These are phyloP conservation scores for Larix kaempferi DNA, from an alignment of 75 land plant genomes.

Conservation along the genomic window DNA sequence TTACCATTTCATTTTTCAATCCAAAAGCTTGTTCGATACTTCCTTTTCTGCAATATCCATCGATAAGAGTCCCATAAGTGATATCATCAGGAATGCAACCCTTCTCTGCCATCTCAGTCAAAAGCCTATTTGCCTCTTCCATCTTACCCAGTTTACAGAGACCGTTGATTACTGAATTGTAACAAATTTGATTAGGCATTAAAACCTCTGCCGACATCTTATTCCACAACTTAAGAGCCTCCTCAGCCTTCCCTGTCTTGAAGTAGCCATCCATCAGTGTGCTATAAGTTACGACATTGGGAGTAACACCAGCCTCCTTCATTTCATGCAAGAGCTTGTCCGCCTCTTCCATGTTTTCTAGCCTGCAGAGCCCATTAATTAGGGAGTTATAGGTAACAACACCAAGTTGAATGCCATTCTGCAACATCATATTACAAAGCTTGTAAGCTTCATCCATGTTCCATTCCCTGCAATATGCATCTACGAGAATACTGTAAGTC, in stretches of 20 bases:
- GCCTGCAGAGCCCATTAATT: conserved; percentile 42
- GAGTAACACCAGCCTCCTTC: conserved; percentile 40
- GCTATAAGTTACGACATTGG: conserved; percentile 47
- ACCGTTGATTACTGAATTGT: conserved; percentile 45
- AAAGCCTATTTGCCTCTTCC: conserved; percentile 37
- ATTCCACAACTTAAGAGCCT: conserved; percentile 50
- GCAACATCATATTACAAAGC: conserved; percentile 44
- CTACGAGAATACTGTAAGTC: conserved; percentile 48
- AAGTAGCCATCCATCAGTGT: conserved; percentile 53
- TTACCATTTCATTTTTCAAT: conserved; percentile 44
- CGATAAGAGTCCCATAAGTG: conserved; percentile 55
- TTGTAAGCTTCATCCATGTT: conserved; percentile 31
- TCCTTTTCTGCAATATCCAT: conserved; percentile 57
- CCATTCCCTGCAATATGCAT: conserved; percentile 51
- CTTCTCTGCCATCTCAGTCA: conserved; percentile 40
- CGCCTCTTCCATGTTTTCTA: conserved; percentile 37
- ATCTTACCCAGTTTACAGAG: conserved; percentile 44
- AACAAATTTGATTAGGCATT: conserved; percentile 24
- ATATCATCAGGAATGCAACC: conserved; percentile 41
- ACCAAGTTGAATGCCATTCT: conserved; percentile 22
- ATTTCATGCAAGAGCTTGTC: conserved; percentile 42
- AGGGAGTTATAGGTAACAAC: conserved; percentile 56
- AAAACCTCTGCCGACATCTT: conserved; percentile 30
- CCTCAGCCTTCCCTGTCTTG: conserved; percentile 35
- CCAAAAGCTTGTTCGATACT: conserved; percentile 42